Evolutionary conservation across 257 asterid genomes (phyloP).

Genomic region (Coffea canephora): DNA sequence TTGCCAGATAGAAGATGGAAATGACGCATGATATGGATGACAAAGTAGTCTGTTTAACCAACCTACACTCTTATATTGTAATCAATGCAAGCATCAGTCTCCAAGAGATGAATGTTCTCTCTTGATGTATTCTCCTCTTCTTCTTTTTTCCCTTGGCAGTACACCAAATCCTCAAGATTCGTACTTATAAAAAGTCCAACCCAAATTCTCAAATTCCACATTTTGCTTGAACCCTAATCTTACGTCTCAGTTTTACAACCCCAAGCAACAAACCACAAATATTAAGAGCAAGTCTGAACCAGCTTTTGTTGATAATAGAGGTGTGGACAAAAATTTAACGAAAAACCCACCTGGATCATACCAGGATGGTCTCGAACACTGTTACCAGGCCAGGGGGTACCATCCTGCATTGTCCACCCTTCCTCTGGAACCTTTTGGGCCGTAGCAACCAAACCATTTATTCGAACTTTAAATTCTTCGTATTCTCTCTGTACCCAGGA

Average conservation of each 20-base stretch:
- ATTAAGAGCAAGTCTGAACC: background rate
- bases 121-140: background rate
- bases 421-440: conserved; percentile 92
- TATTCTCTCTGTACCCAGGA: conserved; percentile 66
- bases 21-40: background rate
- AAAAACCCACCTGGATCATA: conserved; percentile 79
- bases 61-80: background rate
- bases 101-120: background rate
- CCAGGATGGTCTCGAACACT: conserved; percentile 93
- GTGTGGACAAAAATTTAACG: background rate
- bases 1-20: background rate
- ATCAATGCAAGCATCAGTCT: background rate
- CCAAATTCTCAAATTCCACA: background rate
- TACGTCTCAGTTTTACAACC: background rate
- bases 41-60: background rate
- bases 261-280: background rate
- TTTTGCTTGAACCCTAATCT: background rate
- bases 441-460: conserved; percentile 65
- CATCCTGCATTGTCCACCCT: conserved; percentile 98
- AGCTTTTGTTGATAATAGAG: background rate
- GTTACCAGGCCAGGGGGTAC: conserved; percentile 96
- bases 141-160: background rate
- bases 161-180: background rate
- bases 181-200: background rate
- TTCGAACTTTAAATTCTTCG: conserved; percentile 82